Evolutionary conservation across 2,329 filamentous ascomycete genomes (phyloP), one percentile per base, ranked within the genome.

Genomic region (Biscogniauxia mediterranea): DNA sequence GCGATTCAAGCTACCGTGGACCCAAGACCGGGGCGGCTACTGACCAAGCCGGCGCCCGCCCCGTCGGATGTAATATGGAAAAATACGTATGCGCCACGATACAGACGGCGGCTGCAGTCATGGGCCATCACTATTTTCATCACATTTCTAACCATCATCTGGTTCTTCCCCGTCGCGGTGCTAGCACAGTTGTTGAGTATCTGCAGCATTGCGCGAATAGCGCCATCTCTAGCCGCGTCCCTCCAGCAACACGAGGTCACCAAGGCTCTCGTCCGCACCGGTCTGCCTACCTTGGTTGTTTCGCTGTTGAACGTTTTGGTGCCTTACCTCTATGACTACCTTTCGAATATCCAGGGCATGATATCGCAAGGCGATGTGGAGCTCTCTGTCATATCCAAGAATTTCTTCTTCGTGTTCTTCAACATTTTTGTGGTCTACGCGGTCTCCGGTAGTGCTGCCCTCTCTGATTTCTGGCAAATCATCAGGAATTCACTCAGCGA

Each of bases 331-430:
- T 99, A 99, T 78, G 93, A 96, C 69, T 97, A 89, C 80, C 84
- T 99, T 11, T 92, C 94, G 2, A 93, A 93, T 73, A 84, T 87
- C 57, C 95, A 99, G 79, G 95, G 95, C 55, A 96, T 96, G 88
- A 92, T 97, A 56, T 98, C 95, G 0, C 91, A 93, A 69, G 92
- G 92, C 52, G 95, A 99, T 64, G 89, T 99, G 21, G 95, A 98
- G 75, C 83, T 99, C 6, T 98, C 95, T 0, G 83, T 96, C 52
- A 94, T 99, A 66, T 97, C 92, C 58, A 99, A 99, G 79, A 99
- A 98, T 76, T 99, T 98, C 79, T 97, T 98, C 82, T 99, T 99
- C 74, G 93, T 91, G 9, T 99, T 99, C 77, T 98, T 99, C 85
- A 99, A 99, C 77, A 92, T 98, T 60, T 99, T 99, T 77, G 85